phyloP scores from a whole-genome alignment of 1,284 basidiomycete genomes.

The Sporisorium exsertum region DNA sequence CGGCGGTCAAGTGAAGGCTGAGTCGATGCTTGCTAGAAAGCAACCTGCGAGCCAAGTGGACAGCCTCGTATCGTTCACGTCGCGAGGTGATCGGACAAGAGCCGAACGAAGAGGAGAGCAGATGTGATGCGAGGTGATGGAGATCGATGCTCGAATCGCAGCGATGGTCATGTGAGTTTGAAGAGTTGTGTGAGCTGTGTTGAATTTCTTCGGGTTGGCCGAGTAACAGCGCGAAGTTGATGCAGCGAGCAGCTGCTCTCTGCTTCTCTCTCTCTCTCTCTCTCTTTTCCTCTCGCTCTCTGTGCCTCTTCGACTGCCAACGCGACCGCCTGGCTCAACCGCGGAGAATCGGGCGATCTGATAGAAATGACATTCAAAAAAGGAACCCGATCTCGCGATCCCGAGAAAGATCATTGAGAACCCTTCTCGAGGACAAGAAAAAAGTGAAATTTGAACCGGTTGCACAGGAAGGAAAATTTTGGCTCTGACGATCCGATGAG shows the following conservation, averaged over 20 bases:
- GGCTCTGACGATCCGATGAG: not conserved
- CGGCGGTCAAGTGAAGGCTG: not conserved
- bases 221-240: conserved; percentile 1
- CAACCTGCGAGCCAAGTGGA: not conserved
- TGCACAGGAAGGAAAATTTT: conserved; percentile 20
- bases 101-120: not conserved
- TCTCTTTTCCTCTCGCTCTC: no score
- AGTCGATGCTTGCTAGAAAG: not conserved
- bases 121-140: not conserved
- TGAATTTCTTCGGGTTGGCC: conserved; percentile 29
- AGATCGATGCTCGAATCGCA: not conserved
- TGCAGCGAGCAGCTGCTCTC: conserved; percentile 1
- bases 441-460: not conserved
- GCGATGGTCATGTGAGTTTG: conserved; percentile 1
- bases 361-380: not conserved
- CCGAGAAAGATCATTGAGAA: not conserved
- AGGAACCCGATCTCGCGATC: not conserved
- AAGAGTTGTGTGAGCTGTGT: conserved; percentile 6
- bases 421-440: conserved; percentile 2
- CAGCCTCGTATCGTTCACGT: not conserved
- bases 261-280: conserved; percentile 7
- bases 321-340: conserved; percentile 24
- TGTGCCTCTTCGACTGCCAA: not conserved
- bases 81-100: not conserved
- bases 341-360: not conserved